Evolutionary conservation across 2,329 filamentous ascomycete species (phyloP), one percentile per base, ranked within the genome.

Genomic region (Phaeomoniella chlamydospora): DNA sequence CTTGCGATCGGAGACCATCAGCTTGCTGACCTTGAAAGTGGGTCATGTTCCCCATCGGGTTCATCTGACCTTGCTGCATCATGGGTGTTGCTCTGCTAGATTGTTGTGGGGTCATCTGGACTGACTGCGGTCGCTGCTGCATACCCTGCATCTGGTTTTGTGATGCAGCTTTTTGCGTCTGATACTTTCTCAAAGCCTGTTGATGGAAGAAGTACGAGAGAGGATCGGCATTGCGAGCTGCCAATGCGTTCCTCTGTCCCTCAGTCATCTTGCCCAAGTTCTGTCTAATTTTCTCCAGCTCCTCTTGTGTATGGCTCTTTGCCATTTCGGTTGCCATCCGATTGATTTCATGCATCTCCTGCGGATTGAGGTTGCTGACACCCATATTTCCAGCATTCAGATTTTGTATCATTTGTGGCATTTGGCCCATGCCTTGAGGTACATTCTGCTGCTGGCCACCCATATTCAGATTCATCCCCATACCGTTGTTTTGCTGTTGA

Each of bases 11-110:
- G 43, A 75, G 53, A n/a, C 70, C 72, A 43, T 74, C 72, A 29
- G 67, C 67, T 52, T 77, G 74, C 45, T 76, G 72, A 17, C 67
- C 68, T 38, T 72, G 61, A 29, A 76, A 65, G 31, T 72, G 68
- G 37, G 69, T 67, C 43, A 75, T 53, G 38, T 58, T 64, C 17
- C 57, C 58, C 18, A 63, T 52, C 40, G 62, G 59, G 3, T 51
- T 63, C 42, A 43, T 50, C 15, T 45, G 49, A 31, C 55, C 56
- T 22, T 58, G 41, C 4, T 42, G 46, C 15, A 47, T 53, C 33
- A 52, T 50, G 2, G 55, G 45, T 31, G 60, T 54, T 5, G 47
- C 45, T 18, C 53, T 50, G 45, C 58, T 57, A 26, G 53, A 49
- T 45, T 58, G 57, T 19, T 52, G 48, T 41, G 53, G 54, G 51